Base-by-base conservation (phyloP, 176 grass and related monocot species). In the Dactylis glomerata region DNA sequence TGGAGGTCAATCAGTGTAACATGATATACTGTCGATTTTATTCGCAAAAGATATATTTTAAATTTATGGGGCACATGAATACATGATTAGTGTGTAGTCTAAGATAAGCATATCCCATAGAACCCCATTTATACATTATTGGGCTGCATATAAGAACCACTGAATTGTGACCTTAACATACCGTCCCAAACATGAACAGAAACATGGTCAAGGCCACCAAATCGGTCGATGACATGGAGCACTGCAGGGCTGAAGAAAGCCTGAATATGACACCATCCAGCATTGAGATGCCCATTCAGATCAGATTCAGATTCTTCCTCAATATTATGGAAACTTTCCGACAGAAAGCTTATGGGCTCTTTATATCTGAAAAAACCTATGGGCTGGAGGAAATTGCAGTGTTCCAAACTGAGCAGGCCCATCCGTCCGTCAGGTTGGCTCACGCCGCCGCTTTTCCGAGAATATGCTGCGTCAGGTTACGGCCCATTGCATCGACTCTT, bases 171-270 rank as follows among this genome's bases (percentile, higher is more conserved):
- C 70, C 28, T 33, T 58, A 88, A n/a, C n/a, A 20, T 52, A 41
- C 17, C 4, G 30, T 31, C 26, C 23, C 40, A 63, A 70, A 79
- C 74, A 88, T 4, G 52, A 72, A 88, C 19, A 41, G 30, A 78
- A 49, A 23, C 5, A 10, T 62, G 73, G 82, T n/a, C 40, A 68
- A 37, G 79, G 44, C 10, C 44, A 36, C 34, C 34, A 36, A 3
- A 36, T 36, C 8, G 41, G 41, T 44, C 11, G 9, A 44, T 44
- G 41, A 12, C 1, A 10, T 44, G 41, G 41, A 44, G 8, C 9
- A 11, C 34, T 36, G 1, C 41, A 44, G 41, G 41, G 9, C 41
- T 44, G 41, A 44, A 37, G 42, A 16, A 5, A 50, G 38, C 9
- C 1, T 5, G 9, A n/a, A n/a, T n/a, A n/a, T n/a, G n/a, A n/a